Evolutionary conservation across 768 basidiomycete species (phyloP), one percentile per base, ranked within the genome.

Genomic region (Trametes cinnabarina): DNA sequence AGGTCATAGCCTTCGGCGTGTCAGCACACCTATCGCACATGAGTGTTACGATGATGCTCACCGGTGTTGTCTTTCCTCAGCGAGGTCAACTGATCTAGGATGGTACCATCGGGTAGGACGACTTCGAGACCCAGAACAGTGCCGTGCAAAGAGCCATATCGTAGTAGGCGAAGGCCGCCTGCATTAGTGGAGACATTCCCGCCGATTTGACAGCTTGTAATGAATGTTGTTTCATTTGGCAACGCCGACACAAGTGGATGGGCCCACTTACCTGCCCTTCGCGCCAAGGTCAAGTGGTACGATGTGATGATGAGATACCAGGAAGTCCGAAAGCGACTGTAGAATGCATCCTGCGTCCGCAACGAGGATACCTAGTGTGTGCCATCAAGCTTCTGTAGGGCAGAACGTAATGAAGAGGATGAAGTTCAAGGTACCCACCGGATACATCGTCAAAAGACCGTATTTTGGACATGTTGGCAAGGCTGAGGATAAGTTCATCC

Each of bases 111-210:
- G 3, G 97, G 91, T 19, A 98, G 77, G 10, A 98, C 97, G 20
- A 95, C 94, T 71, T 99, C 97, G 14, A 99, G 79, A 19, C 97
- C 97, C 3, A 99, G 82, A 2, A 98, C 96, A 12, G 87, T 87
- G 19, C 97, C 97, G 68, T 96, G 97, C 4, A 99, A 77, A 37
- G 92, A 94, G 44, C 97, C 97, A 67, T 98, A 99, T 22, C 97
- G 84, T 40, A 99, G 75, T 22, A 99, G 80, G 2, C 97, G 84
- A 8, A 99, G 81, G n/a, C 97, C 97, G 19, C 97, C 97, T 25
- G 97, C 97, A 68, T 99, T 99, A 4, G 97, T 98, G 1, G 97
- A 86, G 25, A 98, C 82, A 71, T 98, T 98, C 32, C 97, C 97
- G 47, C 96, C 97, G 62, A 99, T 95, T 68, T 98, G 96, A 78